Evolutionary conservation across 768 basidiomycete species (phyloP).

Genomic region (Tremella mesenterica): DNA sequence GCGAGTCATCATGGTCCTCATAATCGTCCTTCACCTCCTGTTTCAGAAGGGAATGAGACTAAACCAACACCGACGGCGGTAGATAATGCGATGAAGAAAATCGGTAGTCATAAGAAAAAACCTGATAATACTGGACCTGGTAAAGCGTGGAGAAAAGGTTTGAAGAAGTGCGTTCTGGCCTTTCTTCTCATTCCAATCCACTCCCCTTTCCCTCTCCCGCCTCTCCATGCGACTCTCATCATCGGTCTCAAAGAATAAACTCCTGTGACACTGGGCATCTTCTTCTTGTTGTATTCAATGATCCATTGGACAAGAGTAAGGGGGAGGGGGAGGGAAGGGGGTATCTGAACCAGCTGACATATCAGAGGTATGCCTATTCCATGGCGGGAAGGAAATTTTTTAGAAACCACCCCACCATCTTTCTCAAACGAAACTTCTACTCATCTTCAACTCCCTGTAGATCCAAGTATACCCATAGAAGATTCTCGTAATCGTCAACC

Average conservation of each 20-base stretch:
- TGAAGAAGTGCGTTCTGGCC: slow-evolving; percentile 30
- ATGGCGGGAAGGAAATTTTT: slow-evolving; percentile 10
- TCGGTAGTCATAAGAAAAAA: slow-evolving; percentile 18
- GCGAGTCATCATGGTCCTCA: slow-evolving; percentile 34
- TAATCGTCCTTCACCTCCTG: background rate
- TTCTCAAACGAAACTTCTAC: no score
- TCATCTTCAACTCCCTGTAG: no score
- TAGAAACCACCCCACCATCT: no score
- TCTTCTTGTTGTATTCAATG: background rate
- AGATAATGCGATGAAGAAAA: slow-evolving; percentile 11
- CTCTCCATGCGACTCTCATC: background rate
- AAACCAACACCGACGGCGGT: background rate
- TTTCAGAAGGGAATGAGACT: slow-evolving; percentile 6
- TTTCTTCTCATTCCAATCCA: background rate
- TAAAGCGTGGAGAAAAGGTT: slow-evolving; percentile 25
- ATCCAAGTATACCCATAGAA: background rate
- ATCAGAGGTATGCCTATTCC: slow-evolving; percentile 18
- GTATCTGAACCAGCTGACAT: no score
- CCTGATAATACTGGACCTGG: slow-evolving; percentile 21
- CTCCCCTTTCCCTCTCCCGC: background rate
- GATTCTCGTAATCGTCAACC: slow-evolving; percentile 5
- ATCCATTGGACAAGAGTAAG: background rate
- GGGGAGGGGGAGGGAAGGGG: background rate
- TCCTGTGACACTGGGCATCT: background rate
- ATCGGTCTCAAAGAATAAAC: background rate